Evolutionary conservation across 805 yeast genomes (phyloP).

Genomic region (Candida arabinofermentans): DNA sequence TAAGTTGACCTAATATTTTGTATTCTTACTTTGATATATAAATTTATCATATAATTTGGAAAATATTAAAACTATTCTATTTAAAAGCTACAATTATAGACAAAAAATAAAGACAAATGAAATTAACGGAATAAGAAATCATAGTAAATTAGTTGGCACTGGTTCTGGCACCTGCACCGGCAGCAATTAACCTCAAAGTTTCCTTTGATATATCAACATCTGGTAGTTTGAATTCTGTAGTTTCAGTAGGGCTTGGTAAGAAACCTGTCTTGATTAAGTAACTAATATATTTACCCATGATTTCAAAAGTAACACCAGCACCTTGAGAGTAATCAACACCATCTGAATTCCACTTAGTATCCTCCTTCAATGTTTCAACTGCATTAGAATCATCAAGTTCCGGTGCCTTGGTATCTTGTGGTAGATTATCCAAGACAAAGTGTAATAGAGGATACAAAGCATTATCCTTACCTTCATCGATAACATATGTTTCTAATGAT

Average conservation of each 20-base stretch:
- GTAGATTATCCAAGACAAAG: slow-evolving; percentile 89
- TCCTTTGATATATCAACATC: slow-evolving; percentile 49
- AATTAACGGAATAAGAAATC: too few species aligned
- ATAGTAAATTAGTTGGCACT: slow-evolving; percentile 52
- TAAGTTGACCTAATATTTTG: slow-evolving; percentile 9
- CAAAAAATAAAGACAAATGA: not conserved
- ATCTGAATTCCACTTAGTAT: slow-evolving; percentile 41
- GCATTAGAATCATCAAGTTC: slow-evolving; percentile 90
- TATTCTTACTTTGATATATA: too few species aligned
- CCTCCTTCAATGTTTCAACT: slow-evolving; percentile 58
- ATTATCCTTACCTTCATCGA: slow-evolving; percentile 68
- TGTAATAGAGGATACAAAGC: slow-evolving; percentile 93
- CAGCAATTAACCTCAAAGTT: slow-evolving; percentile 50
- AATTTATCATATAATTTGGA: too few species aligned
- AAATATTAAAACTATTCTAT: too few species aligned
- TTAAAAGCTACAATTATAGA: too few species aligned
- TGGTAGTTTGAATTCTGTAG: slow-evolving; percentile 49
- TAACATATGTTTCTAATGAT: slow-evolving; percentile 70
- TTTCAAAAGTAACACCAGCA: slow-evolving; percentile 63
- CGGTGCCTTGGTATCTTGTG: slow-evolving; percentile 90
- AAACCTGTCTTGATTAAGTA: slow-evolving; percentile 80
- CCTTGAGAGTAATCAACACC: slow-evolving; percentile 69
- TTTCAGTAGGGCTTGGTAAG: slow-evolving; percentile 55
- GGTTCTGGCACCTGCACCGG: slow-evolving; percentile 76
- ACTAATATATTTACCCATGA: slow-evolving; percentile 72